Evolutionary conservation across 768 basidiomycete species (phyloP).

Genomic region (Rhodotorula toruloides): DNA sequence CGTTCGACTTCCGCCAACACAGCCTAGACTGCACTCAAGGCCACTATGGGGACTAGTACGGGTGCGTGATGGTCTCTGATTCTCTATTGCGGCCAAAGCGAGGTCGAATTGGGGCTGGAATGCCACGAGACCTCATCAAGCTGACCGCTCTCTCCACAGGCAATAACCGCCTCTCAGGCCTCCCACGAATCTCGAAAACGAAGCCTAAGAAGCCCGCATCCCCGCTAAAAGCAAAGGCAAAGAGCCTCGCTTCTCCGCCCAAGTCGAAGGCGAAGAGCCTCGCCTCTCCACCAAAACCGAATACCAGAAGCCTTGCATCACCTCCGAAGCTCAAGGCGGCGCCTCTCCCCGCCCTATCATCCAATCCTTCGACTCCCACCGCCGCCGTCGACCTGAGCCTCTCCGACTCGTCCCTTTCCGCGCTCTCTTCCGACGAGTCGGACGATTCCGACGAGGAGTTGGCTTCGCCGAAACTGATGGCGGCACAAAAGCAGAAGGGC

Average conservation of each 20-base stretch:
- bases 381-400: not conserved
- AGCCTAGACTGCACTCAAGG: too few relatives aligned
- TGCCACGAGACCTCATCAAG: not conserved
- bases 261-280: not conserved
- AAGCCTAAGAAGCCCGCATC: slow-evolving; percentile 5
- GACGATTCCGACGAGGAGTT: not conserved
- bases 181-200: slow-evolving; percentile 21
- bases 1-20: too few relatives aligned
- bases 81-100: too few relatives aligned
- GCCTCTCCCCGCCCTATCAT: not conserved
- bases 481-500: too few relatives aligned
- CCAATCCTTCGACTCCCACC: not conserved
- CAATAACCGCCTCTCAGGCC: slow-evolving; percentile 18
- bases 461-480: too few relatives aligned
- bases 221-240: too few relatives aligned
- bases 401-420: not conserved
- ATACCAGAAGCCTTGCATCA: not conserved
- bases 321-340: not conserved
- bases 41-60: too few relatives aligned
- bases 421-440: slow-evolving; percentile 3
- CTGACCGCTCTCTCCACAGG: not conserved
- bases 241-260: not conserved
- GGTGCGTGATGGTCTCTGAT: too few relatives aligned
- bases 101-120: too few relatives aligned
- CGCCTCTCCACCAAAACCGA: not conserved